phyloP scores from a whole-genome alignment of 805 yeast genomes.

The Myxozyma monticola region DNA sequence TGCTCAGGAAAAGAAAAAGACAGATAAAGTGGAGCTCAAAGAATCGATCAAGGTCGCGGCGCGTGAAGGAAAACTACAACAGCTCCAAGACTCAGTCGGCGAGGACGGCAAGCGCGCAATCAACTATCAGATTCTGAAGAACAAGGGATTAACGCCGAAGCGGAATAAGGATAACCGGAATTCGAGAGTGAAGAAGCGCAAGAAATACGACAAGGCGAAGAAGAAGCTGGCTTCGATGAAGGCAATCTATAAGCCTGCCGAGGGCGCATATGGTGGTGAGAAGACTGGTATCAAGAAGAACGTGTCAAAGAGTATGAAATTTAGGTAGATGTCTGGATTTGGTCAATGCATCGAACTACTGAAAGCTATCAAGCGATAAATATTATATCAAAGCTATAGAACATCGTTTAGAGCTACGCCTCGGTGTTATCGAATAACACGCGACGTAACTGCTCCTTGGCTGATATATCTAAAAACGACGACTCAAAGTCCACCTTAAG shows the following conservation, averaged over 20 bases:
- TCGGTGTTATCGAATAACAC: too few species aligned
- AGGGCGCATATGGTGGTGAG: constrained; percentile 87
- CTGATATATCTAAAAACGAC: not conserved
- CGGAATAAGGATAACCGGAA: constrained; percentile 93
- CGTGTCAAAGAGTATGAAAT: constrained; percentile 80
- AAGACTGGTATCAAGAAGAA: constrained; percentile 97
- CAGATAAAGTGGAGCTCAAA: constrained; percentile 38
- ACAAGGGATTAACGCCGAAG: constrained; percentile 92
- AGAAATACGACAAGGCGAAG: constrained; percentile 90
- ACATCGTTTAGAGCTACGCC: too few species aligned
- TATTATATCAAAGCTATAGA: too few species aligned
- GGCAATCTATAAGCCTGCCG: constrained; percentile 74
- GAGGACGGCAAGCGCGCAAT: constrained; percentile 91
- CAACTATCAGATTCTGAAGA: constrained; percentile 91
- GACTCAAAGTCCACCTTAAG: constrained; percentile 32
- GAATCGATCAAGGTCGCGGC: constrained; percentile 53
- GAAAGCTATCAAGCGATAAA: too few species aligned
- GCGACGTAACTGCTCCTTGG: constrained; percentile 5
- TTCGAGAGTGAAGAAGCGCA: constrained; percentile 97
- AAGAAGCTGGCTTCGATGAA: constrained; percentile 89
- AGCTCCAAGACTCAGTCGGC: constrained; percentile 64
- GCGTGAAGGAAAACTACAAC: constrained; percentile 78
- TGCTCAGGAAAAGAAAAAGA: constrained; percentile 51
- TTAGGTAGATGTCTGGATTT: too few species aligned
- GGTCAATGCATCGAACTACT: too few species aligned